Conservation (phyloP, 1,139 yeast species). For the Yamadazyma epiphylla region DNA sequence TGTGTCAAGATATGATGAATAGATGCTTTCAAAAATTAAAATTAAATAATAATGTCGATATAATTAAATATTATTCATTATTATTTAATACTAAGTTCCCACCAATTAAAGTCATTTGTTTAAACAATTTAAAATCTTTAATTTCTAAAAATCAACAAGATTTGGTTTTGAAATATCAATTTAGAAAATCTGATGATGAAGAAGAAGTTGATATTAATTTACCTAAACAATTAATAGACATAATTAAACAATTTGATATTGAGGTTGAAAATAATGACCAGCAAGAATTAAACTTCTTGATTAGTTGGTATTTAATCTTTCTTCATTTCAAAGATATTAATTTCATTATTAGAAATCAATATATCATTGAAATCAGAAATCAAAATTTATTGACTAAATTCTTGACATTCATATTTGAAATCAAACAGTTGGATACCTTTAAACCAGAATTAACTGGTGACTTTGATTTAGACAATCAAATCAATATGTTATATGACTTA, state of each 20-base stretch:
- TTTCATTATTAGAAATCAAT: conserved; percentile 57
- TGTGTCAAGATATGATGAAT: conserved; percentile 32
- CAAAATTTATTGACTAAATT: conserved; percentile 44
- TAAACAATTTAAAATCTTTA: conserved; percentile 28
- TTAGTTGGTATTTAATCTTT: conserved; percentile 68
- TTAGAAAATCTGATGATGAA: conserved; percentile 30
- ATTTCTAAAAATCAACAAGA: conserved; percentile 47
- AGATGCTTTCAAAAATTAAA: conserved; percentile 19
- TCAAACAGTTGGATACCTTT: conserved; percentile 39
- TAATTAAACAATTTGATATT: conserved; percentile 7
- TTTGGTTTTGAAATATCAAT: conserved; percentile 58
- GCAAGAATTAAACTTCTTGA: conserved; percentile 38
- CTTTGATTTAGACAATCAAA: conserved; percentile 18
- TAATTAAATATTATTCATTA: conserved; percentile 17
- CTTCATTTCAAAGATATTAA: conserved; percentile 65
- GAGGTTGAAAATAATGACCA: conserved; percentile 26
- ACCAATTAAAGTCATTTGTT: conserved; percentile 29
- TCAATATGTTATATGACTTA: conserved; percentile 45
- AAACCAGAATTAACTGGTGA: conserved; percentile 10
- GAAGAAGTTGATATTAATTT: conserved; percentile 22
- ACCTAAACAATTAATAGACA: conserved; percentile 30
- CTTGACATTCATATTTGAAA: conserved; percentile 48
- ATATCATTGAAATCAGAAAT: conserved; percentile 53
- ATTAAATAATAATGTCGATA: conserved; percentile 2
- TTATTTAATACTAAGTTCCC: conserved; percentile 20